These are phyloP conservation scores for Imleria badia DNA, from an alignment of 768 basidiomycete genomes.

Conservation along the genomic window DNA sequence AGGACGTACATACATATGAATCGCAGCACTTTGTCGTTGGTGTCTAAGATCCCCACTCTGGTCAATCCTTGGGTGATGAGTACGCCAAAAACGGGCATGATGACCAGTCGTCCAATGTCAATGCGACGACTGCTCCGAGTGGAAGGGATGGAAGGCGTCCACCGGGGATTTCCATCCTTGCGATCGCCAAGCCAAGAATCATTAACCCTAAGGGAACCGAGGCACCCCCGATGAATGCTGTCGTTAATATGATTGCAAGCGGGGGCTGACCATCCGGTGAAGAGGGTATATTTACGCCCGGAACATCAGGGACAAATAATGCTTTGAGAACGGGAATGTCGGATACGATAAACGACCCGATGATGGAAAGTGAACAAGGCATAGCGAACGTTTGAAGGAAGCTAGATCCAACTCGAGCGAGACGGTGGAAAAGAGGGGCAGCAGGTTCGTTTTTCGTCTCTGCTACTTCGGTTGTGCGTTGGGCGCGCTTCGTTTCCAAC, in stretches of 20 bases:
- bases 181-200: constrained; percentile 62
- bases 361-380: constrained; percentile 54
- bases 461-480: background rate
- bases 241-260: constrained; percentile 56
- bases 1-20: constrained; percentile 58
- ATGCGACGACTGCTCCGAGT: constrained; percentile 49
- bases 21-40: constrained; percentile 55
- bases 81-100: constrained; percentile 63
- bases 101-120: constrained; percentile 53
- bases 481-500: background rate
- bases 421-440: constrained; percentile 2
- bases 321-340: constrained; percentile 58
- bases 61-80: constrained; percentile 54
- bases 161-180: constrained; percentile 51
- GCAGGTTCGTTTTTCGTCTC: constrained; percentile 1
- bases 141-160: constrained; percentile 44
- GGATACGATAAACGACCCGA: constrained; percentile 54
- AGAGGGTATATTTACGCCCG: constrained; percentile 41
- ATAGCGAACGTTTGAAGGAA: constrained; percentile 41
- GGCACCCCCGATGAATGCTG: constrained; percentile 59
- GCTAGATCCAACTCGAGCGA: constrained; percentile 2
- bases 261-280: constrained; percentile 71
- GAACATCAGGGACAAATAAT: constrained; percentile 50
- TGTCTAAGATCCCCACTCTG: constrained; percentile 43
- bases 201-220: constrained; percentile 64